phyloP scores from a whole-genome alignment of 345 rosid species.

The Mercurialis annua region DNA sequence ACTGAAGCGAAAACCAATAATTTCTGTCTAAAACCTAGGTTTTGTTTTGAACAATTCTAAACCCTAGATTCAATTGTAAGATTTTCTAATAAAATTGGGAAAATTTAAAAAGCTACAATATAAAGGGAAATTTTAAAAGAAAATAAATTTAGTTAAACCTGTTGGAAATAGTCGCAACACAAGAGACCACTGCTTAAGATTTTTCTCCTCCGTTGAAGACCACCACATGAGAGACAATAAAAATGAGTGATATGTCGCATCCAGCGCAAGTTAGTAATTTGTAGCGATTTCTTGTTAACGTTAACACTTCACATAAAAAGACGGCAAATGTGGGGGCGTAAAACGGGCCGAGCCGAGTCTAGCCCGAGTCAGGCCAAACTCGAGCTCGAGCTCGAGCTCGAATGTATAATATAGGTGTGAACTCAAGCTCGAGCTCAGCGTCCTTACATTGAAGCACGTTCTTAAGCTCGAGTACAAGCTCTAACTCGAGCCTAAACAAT shows the following conservation, averaged over 20 bases:
- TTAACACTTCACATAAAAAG: conserved; percentile 2
- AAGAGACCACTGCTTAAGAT: conserved; percentile 2
- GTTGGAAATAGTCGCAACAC: conserved; percentile 15
- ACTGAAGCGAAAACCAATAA: background rate
- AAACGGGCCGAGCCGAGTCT: too few relatives aligned
- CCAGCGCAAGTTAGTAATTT: conserved; percentile 38
- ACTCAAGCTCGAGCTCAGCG: too few relatives aligned
- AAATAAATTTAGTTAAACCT: conserved; percentile 32
- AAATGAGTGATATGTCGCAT: conserved; percentile 26
- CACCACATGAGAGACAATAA: conserved; percentile 18
- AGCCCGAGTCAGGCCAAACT: too few relatives aligned
- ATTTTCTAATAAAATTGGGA: conserved; percentile 2
- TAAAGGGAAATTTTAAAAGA: background rate
- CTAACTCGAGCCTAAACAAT: too few relatives aligned
- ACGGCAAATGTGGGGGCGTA: too few relatives aligned
- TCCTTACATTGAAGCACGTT: too few relatives aligned
- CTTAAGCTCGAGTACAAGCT: too few relatives aligned
- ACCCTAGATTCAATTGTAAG: conserved; percentile 51
- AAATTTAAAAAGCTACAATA: conserved; percentile 13
- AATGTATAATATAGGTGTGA: too few relatives aligned
- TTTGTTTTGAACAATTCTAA: too few relatives aligned
- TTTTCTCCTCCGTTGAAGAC: conserved; percentile 23
- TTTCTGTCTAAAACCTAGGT: conserved; percentile 44
- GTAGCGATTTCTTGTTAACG: background rate
- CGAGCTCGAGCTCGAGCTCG: too few relatives aligned